Base-by-base conservation (phyloP, 2,329 filamentous ascomycete species). In the Colletotrichum sp. region DNA sequence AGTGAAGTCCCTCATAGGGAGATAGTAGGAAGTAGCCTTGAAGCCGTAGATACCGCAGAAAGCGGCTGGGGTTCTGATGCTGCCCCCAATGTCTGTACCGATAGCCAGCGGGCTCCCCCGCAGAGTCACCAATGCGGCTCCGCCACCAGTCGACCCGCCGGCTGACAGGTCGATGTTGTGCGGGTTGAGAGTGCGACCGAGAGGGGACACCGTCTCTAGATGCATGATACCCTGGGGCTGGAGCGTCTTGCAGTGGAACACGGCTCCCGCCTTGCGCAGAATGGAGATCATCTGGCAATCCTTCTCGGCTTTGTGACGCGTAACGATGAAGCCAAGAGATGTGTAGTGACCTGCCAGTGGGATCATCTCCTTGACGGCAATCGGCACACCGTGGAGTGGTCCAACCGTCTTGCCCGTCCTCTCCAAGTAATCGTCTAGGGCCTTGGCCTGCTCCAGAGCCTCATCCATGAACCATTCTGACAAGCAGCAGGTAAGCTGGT, bases 211-310 rank as follows among this genome's bases (percentile, higher is more conserved):
- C 4, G 88, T 90, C 79, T 94, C 92, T 48, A 92, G 80, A 18
- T 87, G 86, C 81, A 87, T 87, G 63, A 92, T 83, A 0, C 86
- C 88, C 78, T 92, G 90, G 0, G 93, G 92, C 7, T 94, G 88
- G 71, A 93, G 94, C 1, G 93, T 94, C 81, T 94, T 94, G 74
- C 90, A 90, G 79, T 93, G 92, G 62, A 92, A 86, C 2, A 94
- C 87, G 2, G 92, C 93, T 3, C 93, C 93, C 0, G 91, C 85
- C 18, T 84, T 85, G 48, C 89, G 84, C 12, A 94, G 83, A 2
- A 93, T 84, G 1, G 87, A 85, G 0, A 93, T 88, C 34, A 94
- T 85, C 0, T 90, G 89, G 7, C 90, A 86, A 79, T 93, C 90
- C 36, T 86, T 82, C 13, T 84, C 80, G 16, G 89, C 88, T 87